Percentiles rank a stretch among this genome's conserved stretches.
Conservation (phyloP, 345 rosid species). For the Lumnitzera racemosa region DNA sequence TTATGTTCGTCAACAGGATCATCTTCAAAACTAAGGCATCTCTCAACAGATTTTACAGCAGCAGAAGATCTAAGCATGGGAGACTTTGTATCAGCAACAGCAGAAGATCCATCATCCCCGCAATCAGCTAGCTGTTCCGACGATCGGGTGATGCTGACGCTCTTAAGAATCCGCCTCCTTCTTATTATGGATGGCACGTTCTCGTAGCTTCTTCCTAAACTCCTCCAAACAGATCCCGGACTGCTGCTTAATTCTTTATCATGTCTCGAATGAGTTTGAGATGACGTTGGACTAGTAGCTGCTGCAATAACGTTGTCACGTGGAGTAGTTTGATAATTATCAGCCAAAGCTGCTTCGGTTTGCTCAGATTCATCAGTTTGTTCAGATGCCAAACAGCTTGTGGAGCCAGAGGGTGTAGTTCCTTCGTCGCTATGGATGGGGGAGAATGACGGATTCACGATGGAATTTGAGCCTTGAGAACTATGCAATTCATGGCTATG, state of each 20-base stretch:
- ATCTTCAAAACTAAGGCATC: slow-evolving; percentile 14
- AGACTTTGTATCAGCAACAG: slow-evolving; percentile 11
- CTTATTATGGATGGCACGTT: slow-evolving; percentile 46
- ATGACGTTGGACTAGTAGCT: background rate
- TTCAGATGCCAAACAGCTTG: too few relatives aligned
- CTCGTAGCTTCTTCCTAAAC: slow-evolving; percentile 33
- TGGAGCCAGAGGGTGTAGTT: too few relatives aligned
- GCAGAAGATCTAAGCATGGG: slow-evolving; percentile 9
- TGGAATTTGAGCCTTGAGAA: too few relatives aligned
- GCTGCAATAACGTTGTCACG: background rate
- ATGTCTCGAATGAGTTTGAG: background rate
- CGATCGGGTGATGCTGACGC: background rate
- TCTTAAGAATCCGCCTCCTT: slow-evolving; percentile 17
- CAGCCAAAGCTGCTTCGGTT: too few relatives aligned
- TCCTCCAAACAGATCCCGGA: slow-evolving; percentile 31
- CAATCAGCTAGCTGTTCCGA: too few relatives aligned
- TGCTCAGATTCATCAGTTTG: too few relatives aligned
- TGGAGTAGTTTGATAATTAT: background rate
- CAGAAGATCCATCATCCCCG: slow-evolving; percentile 2
- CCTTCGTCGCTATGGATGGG: too few relatives aligned
- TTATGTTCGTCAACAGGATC: background rate
- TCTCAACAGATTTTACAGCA: slow-evolving; percentile 3
- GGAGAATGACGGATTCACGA: too few relatives aligned
- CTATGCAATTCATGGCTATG: too few relatives aligned
- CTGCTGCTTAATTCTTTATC: slow-evolving; percentile 3